Evolutionary conservation across 768 basidiomycete species (phyloP).

Genomic region (Piloderma croceum): DNA sequence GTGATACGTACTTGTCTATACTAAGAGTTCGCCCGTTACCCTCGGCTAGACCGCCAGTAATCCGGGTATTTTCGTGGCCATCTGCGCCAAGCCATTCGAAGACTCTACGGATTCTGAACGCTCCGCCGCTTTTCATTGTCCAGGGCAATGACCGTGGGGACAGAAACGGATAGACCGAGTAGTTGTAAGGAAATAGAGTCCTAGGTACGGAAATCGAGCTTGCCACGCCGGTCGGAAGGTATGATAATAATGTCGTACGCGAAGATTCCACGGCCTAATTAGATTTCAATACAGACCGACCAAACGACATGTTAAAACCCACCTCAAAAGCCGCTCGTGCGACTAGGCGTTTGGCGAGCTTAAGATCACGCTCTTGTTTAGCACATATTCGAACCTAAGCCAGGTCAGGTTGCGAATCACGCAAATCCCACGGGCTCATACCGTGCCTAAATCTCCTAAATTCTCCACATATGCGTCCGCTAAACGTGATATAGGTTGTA

Average conservation of each 20-base stretch:
- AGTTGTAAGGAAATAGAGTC: constrained; percentile 31
- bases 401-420: constrained; percentile 1
- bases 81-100: constrained; percentile 50
- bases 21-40: constrained; percentile 30
- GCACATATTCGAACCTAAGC: constrained; percentile 54
- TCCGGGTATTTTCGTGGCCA: constrained; percentile 28
- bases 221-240: constrained; percentile 12
- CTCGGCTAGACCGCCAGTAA: constrained; percentile 34
- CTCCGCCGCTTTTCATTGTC: constrained; percentile 36
- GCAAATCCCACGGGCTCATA: constrained; percentile 17
- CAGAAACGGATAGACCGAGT: constrained; percentile 67
- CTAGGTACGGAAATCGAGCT: constrained; percentile 3
- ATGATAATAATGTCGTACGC: too few relatives aligned
- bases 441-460: constrained; percentile 40
- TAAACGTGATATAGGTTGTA: constrained; percentile 62
- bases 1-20: too few relatives aligned
- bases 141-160: constrained; percentile 45
- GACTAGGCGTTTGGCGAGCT: constrained; percentile 46
- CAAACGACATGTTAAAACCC: constrained; percentile 15
- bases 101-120: constrained; percentile 59
- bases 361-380: constrained; percentile 30
- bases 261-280: constrained; percentile 9
- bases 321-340: constrained; percentile 52
- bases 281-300: neutral
- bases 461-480: constrained; percentile 61